Evolutionary conservation across 768 basidiomycete genomes (phyloP).

Genomic region (Russula sp.): DNA sequence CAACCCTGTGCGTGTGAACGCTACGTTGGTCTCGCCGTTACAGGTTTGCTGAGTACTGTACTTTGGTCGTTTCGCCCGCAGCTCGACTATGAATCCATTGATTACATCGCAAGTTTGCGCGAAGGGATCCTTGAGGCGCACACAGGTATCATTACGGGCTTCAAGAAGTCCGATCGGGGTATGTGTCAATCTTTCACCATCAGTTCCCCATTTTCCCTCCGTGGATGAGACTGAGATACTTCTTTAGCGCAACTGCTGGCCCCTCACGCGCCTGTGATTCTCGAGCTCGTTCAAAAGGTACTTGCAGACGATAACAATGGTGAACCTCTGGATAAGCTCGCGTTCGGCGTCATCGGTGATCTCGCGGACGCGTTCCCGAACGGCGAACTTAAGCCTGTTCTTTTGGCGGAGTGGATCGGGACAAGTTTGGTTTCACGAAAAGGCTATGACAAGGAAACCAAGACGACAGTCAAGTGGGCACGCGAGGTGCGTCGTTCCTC

Average conservation of each 20-base stretch:
- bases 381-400: conserved; percentile 74
- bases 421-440: conserved; percentile 68
- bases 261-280: conserved; percentile 66
- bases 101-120: conserved; percentile 85
- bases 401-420: conserved; percentile 79
- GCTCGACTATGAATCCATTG: conserved; percentile 87
- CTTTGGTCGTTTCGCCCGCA: conserved; percentile 31
- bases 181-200: conserved; percentile 3
- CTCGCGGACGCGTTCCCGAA: conserved; percentile 83
- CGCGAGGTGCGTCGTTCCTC: conserved; percentile 61
- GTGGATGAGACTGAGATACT: not conserved
- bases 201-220: not conserved
- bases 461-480: conserved; percentile 91
- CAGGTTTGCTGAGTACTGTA: conserved; percentile 9
- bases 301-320: conserved; percentile 79
- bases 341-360: conserved; percentile 88
- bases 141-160: conserved; percentile 87
- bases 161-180: conserved; percentile 85
- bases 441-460: conserved; percentile 72
- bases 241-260: conserved; percentile 52
- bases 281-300: conserved; percentile 79
- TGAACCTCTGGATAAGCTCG: conserved; percentile 69
- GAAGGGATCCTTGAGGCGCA: conserved; percentile 98
- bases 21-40: not conserved
- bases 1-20: conserved; percentile 62